Evolutionary conservation across 2,329 filamentous ascomycete genomes (phyloP).

Genomic region (Drechslera avenae): DNA sequence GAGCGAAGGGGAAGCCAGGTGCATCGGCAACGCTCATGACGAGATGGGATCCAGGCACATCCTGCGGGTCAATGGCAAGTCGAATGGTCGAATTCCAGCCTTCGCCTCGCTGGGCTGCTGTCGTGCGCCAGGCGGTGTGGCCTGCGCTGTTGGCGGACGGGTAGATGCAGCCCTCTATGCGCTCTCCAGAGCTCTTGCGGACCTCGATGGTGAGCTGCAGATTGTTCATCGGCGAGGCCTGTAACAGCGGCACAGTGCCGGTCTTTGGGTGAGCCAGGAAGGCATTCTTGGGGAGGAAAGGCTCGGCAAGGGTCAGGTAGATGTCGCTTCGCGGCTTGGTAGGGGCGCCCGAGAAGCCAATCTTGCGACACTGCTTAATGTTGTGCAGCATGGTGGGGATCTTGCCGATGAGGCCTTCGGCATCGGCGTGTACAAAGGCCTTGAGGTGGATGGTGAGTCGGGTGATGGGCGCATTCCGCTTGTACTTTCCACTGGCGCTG

Average conservation of each 20-base stretch:
- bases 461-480: conserved; percentile 73
- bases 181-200: conserved; percentile 75
- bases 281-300: conserved; percentile 72
- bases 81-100: conserved; percentile 88
- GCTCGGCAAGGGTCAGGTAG: conserved; percentile 83
- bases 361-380: conserved; percentile 80
- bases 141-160: conserved; percentile 80
- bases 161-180: conserved; percentile 86
- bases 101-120: conserved; percentile 76
- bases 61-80: conserved; percentile 75
- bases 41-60: conserved; percentile 82
- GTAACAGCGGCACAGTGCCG: conserved; percentile 76
- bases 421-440: conserved; percentile 76
- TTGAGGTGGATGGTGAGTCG: conserved; percentile 79
- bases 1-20: conserved; percentile 84
- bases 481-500: conserved; percentile 74
- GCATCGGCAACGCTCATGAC: conserved; percentile 89
- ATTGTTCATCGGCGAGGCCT: conserved; percentile 69
- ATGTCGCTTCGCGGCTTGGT: conserved; percentile 91
- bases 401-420: conserved; percentile 78
- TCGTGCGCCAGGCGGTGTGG: conserved; percentile 86
- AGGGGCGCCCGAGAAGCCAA: conserved; percentile 92
- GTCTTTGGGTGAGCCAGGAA: conserved; percentile 72
- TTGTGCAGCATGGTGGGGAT: conserved; percentile 87
- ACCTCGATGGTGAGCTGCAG: conserved; percentile 90